A percentile compares a stretch with the other conserved stretches of the same genome.
phyloP scores from a whole-genome alignment of 2,329 filamentous ascomycete genomes.

The Talaromyces funiculosus region DNA sequence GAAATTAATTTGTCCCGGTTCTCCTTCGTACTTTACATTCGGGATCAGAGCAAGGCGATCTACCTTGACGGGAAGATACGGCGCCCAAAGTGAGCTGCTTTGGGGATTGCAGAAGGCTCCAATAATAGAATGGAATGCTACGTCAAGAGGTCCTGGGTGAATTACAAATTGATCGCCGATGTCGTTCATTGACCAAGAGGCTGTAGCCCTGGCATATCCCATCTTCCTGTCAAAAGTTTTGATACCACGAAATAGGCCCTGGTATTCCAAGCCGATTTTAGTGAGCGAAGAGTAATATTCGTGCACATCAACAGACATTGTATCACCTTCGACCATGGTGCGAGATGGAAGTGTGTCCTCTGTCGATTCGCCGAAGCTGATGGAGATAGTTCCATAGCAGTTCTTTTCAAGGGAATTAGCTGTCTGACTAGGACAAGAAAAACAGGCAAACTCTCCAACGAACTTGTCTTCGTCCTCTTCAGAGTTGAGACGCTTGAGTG shows the following conservation, averaged over 20 bases:
- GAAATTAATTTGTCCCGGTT: too few relatives aligned
- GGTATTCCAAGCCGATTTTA: conserved; percentile 24
- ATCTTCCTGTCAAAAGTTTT: conserved; percentile 11
- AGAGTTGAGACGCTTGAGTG: too few relatives aligned
- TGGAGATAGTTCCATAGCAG: conserved; percentile 1
- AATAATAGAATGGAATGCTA: neutral
- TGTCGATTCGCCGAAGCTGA: neutral
- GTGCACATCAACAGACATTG: conserved; percentile 19
- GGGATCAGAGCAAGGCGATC: conserved; percentile 20
- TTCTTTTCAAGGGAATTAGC: neutral
- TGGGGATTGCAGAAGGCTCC: too few relatives aligned
- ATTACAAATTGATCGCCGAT: conserved; percentile 17
- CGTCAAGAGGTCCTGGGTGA: conserved; percentile 9
- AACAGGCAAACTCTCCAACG: neutral
- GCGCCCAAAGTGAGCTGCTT: conserved; percentile 16
- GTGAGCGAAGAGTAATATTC: conserved; percentile 22
- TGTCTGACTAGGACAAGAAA: conserved; percentile 9
- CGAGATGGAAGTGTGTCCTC: neutral
- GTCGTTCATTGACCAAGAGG: conserved; percentile 7
- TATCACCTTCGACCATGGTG: neutral
- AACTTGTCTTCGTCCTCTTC: conserved; percentile 4
- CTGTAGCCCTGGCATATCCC: conserved; percentile 18
- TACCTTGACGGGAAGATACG: conserved; percentile 22
- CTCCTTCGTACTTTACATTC: neutral
- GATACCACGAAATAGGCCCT: conserved; percentile 21